A percentile compares a stretch with the other conserved stretches of the same genome.
Evolutionary conservation across 1,284 basidiomycete genomes (phyloP).

Genomic region (Irpex rosettiformis): DNA sequence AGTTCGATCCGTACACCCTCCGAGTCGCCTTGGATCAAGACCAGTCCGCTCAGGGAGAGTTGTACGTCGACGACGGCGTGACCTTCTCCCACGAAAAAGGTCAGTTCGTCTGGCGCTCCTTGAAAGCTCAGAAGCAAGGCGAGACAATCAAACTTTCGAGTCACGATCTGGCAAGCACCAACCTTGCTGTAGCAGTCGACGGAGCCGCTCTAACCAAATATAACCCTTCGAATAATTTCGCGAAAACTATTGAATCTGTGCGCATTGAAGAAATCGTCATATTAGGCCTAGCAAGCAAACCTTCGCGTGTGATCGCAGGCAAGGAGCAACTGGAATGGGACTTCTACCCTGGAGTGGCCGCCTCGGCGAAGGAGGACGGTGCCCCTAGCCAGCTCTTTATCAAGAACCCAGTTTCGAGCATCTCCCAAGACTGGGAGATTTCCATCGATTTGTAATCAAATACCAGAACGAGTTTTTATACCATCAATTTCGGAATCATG

Average conservation of each 20-base stretch:
- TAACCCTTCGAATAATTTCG: conserved; percentile 62
- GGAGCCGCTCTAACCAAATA: conserved; percentile 47
- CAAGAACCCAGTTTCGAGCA: conserved; percentile 74
- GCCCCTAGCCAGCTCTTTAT: conserved; percentile 63
- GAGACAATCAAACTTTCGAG: conserved; percentile 51
- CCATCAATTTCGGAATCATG: background rate
- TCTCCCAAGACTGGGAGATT: conserved; percentile 74
- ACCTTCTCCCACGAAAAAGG: conserved; percentile 79
- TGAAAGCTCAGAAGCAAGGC: conserved; percentile 52
- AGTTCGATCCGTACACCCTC: conserved; percentile 91
- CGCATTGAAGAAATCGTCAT: conserved; percentile 80
- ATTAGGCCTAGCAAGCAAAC: conserved; percentile 66
- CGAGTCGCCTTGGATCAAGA: conserved; percentile 75
- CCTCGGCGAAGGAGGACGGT: conserved; percentile 53
- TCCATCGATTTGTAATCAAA: conserved; percentile 31
- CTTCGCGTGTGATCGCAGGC: conserved; percentile 56
- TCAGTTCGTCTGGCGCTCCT: conserved; percentile 79
- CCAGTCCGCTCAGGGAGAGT: conserved; percentile 71
- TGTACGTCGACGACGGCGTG: conserved; percentile 96
- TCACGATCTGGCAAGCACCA: conserved; percentile 47
- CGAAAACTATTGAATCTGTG: conserved; percentile 62
- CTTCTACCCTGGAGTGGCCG: conserved; percentile 47
- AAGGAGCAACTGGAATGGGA: conserved; percentile 56
- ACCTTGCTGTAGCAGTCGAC: conserved; percentile 46
- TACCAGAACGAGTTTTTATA: background rate